Base-by-base conservation (phyloP, 139 green algal genomes). In the Auxenochlorella pyrenoidosa region DNA sequence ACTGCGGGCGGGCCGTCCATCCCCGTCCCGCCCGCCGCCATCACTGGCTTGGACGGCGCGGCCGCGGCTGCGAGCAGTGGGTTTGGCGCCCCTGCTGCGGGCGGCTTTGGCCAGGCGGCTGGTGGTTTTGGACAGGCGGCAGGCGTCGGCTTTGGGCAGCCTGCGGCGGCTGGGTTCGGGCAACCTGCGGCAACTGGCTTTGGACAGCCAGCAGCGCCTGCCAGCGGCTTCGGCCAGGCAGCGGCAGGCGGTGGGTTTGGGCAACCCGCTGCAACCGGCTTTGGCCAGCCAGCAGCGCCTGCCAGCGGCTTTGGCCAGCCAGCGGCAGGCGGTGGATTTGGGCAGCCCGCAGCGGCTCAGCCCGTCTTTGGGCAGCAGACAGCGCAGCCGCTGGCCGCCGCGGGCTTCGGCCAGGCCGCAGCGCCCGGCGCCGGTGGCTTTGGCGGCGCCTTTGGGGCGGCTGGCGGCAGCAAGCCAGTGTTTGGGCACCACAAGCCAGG, bases 1-100 rank as follows among this genome's bases (percentile, higher is more conserved):
- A 88, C 44, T 30, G 22, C 36, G 68, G 89, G 87, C n/a, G 89
- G 89, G 24, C 75, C 71, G 3, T 43, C 73, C 43, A 73, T 91
- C 41, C 54, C 70, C 2, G 60, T 51, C 22, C 83, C 83, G 10
- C 19, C 44, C 0, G 66, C 86, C 1, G 41, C 60, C 65, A 88
- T 88, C 18, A 60, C 21, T 15, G 68, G 68, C 44, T 18, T 79
- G 44, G 32, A 72, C 41, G 26, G 15, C 21, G 40, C 24, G 21
- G 22, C 68, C 2, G 58, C 12, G 2, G 38, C 36, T 32, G 43
- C 80, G 60, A 22, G 24, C 24, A 30, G 21, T 47, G 78, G 47
- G 1, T 38, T 63, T 38, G 54, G 44, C n/a, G 34, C 24, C n/a
- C 38, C 38, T 28, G 44, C 30, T 58, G 58, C 79, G n/a, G 12